phyloP scores from a whole-genome alignment of 176 grass and related monocot genomes.

The Aechmea fasciata region DNA sequence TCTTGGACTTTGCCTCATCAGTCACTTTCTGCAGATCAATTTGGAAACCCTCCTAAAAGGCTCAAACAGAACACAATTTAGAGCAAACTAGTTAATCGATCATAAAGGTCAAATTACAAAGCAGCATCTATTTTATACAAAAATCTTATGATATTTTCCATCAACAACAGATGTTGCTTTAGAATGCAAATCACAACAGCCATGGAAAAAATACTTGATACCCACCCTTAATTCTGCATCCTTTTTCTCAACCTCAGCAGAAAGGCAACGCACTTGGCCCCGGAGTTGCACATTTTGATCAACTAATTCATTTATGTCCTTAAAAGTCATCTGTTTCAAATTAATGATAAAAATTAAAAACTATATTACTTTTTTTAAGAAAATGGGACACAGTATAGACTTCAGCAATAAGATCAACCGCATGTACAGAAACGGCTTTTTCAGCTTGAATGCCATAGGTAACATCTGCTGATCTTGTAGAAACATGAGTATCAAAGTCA shows the following conservation, averaged over 20 bases:
- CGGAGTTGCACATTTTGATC: conserved; percentile 85
- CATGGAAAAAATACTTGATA: conserved; percentile 12
- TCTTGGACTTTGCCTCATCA: conserved; percentile 45
- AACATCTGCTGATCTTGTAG: conserved; percentile 20
- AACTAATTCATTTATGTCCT: conserved; percentile 73
- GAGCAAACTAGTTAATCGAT: not conserved
- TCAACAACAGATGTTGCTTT: no score
- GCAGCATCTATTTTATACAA: no score
- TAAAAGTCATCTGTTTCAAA: conserved; percentile 70
- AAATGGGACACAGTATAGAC: not conserved
- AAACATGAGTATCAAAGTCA: conserved; percentile 24
- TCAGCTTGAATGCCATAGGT: conserved; percentile 15
- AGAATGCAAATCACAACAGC: not conserved
- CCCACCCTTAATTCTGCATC: conserved; percentile 69
- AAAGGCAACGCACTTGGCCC: conserved; percentile 67
- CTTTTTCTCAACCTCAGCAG: conserved; percentile 52
- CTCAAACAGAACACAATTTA: not conserved
- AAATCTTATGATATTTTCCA: no score
- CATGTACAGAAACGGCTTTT: conserved; percentile 22
- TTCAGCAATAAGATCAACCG: conserved; percentile 24
- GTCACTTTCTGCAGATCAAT: conserved; percentile 66
- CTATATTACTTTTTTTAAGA: not conserved
- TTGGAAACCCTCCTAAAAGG: conserved; percentile 68
- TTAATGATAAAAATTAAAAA: conserved; percentile 22
- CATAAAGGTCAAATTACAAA: not conserved